Base-by-base conservation (phyloP, 2,329 filamentous ascomycete genomes). In the Lecanicillium sp. region DNA sequence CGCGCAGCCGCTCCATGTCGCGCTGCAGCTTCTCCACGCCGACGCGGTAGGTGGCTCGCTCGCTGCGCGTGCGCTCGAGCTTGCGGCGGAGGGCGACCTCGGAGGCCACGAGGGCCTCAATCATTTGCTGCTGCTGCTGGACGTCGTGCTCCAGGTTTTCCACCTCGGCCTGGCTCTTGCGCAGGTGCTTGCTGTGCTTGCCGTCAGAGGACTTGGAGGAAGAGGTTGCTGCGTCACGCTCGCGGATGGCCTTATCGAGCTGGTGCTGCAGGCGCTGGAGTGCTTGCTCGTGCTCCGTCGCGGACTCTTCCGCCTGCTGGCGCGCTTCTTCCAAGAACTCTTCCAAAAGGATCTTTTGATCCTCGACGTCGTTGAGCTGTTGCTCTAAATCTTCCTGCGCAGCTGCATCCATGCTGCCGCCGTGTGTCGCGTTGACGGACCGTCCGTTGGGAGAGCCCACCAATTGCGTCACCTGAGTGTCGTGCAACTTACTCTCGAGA, bases 101-200 rank as follows among this genome's bases (percentile, higher is more conserved):
- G n/a, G 73, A 71, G 12, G 63, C 63, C 25, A 67, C 61, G 19
- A 79, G 65, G 22, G 66, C 60, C 29, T 75, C 73, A 35, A 89
- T 74, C 12, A 77, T 72, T 40, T 76, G 69, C 40, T 87, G 80
- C 44, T 84, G 79, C 52, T 84, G 77, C 5, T 73, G 69, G 19
- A 92, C 70, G 52, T 85, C 79, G 42, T 85, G 71, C 48, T 86
- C 80, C n/a, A 92, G 68, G 25, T 79, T 74, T 56, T 86, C 77
- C 30, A 73, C 66, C 51, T 82, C 75, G 11, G 77, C 66, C 56
- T 83, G 79, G 15, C 74, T 74, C 50, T 77, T 72, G 44, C 76
- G 77, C 18, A 85, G 61, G 42, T 81, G 75, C 29, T 70, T 66
- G 31, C 75, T 71, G 51, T 79, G 75, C 40, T 72, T 72, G 34